Conservation (phyloP, 768 basidiomycete genomes). For the Kwoniella sp. region DNA sequence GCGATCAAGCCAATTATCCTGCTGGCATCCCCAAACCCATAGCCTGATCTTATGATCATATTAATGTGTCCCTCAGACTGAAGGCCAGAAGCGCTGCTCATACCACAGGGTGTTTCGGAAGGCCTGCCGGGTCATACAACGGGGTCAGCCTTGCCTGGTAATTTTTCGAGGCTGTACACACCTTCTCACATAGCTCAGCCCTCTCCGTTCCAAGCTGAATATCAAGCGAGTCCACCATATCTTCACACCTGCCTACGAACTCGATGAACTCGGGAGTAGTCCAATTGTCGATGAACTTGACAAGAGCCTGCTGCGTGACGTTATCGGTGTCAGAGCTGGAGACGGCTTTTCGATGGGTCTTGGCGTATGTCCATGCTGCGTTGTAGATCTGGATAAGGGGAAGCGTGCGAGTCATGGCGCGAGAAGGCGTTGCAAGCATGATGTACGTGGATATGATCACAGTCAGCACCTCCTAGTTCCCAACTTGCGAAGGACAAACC, state of each 20-base stretch:
- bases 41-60: not conserved
- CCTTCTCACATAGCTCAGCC: slow-evolving; percentile 26
- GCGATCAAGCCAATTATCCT: too few species aligned
- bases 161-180: slow-evolving; percentile 5
- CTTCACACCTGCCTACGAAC: slow-evolving; percentile 47
- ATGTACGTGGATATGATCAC: too few species aligned
- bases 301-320: slow-evolving; percentile 48
- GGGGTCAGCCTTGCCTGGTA: not conserved
- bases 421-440: too few species aligned
- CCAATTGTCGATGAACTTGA: slow-evolving; percentile 68
- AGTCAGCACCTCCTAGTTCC: too few species aligned
- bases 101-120: slow-evolving; percentile 26
- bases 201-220: slow-evolving; percentile 19
- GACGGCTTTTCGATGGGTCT: not conserved
- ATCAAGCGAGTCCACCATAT: slow-evolving; percentile 51
- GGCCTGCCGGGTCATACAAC: slow-evolving; percentile 10
- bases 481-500: not conserved
- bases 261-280: slow-evolving; percentile 56
- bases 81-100: slow-evolving; percentile 40
- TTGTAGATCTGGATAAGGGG: slow-evolving; percentile 64
- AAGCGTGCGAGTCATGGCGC: too few species aligned
- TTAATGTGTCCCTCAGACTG: not conserved
- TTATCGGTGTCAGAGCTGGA: slow-evolving; percentile 9
- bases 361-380: slow-evolving; percentile 67
- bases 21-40: too few species aligned